Base-by-base conservation (phyloP, 371 early-diverging fungal genomes). In the Mucor circinelloides region DNA sequence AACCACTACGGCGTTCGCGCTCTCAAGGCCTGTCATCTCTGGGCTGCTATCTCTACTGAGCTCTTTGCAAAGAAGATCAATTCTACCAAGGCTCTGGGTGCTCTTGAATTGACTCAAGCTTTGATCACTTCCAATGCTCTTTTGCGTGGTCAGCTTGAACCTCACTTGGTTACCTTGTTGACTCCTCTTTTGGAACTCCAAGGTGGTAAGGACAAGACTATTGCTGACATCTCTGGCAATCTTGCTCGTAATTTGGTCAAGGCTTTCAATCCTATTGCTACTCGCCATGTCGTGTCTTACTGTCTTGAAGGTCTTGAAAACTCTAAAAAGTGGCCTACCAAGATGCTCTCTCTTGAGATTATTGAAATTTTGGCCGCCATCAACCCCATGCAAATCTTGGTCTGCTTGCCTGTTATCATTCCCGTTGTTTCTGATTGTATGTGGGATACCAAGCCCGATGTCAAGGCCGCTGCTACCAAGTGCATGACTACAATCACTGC, bases 311-410 rank as follows among this genome's bases (percentile, higher is more conserved):
- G 79, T 64, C 83, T 89, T 60, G 80, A 73, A 38, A 85, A 89
- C 74, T 84, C 87, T 58, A 88, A 86, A 64, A 92, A 92, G 71
- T 93, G 93, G 93, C 93, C 90, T 71, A 87, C 91, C 57, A 88
- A 89, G 78, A 83, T 86, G 27, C 89, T 84, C 31, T 84, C 90
- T 21, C 63, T 91, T 27, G 75, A 85, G 40, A 42, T 88, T 10
- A 60, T 92, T 50, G 84, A 79, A 9, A 72, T 75, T 25, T 70
- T 90, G 17, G 83, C 86, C 61, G 73, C 81, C 30, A 72, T 76
- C 2, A 85, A 87, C 27, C 88, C 90, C 19, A 83, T 80, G 60
- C 89, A 89, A 64, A 77, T 91, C 63, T 83, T 86, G 58, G 72
- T 67, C 28, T 69, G 71, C 58, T 77, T 93, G 38, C 90, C 91